These are phyloP conservation scores for Pythium vanterpoolii DNA, from an alignment of 352 stramenopile genomes.

Conservation along the genomic window DNA sequence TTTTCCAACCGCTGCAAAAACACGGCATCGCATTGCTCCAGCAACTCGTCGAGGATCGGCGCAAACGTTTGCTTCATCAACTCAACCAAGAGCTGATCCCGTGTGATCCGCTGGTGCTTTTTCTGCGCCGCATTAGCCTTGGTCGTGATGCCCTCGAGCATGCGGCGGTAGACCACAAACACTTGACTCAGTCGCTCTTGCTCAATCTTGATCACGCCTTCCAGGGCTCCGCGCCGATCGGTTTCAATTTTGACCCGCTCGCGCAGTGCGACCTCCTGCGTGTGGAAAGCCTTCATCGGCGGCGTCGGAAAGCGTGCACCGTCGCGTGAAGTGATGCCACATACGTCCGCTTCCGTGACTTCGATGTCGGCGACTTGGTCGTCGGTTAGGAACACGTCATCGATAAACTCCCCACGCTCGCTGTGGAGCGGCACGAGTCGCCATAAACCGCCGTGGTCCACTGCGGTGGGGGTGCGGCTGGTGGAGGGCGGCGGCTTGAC, in stretches of 20 bases:
- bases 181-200: slow-evolving; percentile 57
- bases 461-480: slow-evolving; percentile 42
- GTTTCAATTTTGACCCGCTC: slow-evolving; percentile 48
- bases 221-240: slow-evolving; percentile 55
- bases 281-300: slow-evolving; percentile 49
- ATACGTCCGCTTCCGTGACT: slow-evolving; percentile 64
- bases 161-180: slow-evolving; percentile 55
- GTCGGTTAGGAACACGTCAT: slow-evolving; percentile 52
- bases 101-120: slow-evolving; percentile 53
- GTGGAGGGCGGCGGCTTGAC: slow-evolving; percentile 21
- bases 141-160: slow-evolving; percentile 41
- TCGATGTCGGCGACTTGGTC: slow-evolving; percentile 62
- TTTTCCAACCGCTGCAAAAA: slow-evolving; percentile 62
- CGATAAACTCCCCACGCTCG: slow-evolving; percentile 45
- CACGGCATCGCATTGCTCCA: slow-evolving; percentile 69
- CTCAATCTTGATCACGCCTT: slow-evolving; percentile 72
- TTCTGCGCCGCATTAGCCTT: slow-evolving; percentile 46
- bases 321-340: slow-evolving; percentile 20
- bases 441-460: slow-evolving; percentile 35
- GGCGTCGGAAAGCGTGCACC: slow-evolving; percentile 34
- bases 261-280: slow-evolving; percentile 50
- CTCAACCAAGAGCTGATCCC: slow-evolving; percentile 58
- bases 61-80: slow-evolving; percentile 70
- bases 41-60: slow-evolving; percentile 56
- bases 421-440: slow-evolving; percentile 54